Base-by-base conservation (phyloP, 1,139 yeast genomes). In the Saccharomyces hybrid region DNA sequence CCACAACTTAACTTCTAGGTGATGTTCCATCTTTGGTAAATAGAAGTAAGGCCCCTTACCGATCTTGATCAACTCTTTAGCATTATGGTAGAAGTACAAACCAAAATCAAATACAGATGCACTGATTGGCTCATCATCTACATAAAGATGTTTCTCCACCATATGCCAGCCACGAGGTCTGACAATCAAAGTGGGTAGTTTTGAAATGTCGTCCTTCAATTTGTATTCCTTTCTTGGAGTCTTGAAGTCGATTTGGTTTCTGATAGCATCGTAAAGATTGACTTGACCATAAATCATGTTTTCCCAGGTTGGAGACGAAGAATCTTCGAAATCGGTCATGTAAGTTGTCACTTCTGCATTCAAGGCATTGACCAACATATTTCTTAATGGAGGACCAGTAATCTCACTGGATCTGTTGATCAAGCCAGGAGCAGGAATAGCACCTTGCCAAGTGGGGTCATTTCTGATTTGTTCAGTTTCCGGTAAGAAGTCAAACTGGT, bases 241-340 rank as follows among this genome's bases (percentile, higher is more conserved):
- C 49, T 71, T 70, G 65, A 77, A 83, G 57, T 76, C 74, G 66
- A 84, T 76, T 67, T 82, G 79, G 65, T 82, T 80, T 72, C 90
- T 78, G 54, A 84, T 79, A 49, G 89, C 96, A 69, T 90, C 97
- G 73, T 83, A 89, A 67, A 90, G 77, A 73, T 90, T 89, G 63
- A 86, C 88, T 75, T 90, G 98, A 57, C 97, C 98, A 62, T 80
- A 77, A 58, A 87, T 81, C 78, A 88, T 80, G 73, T 88, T 88
- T 64, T 75, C 75, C 97, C 97, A 90, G 34, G 96, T 90, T 63
- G 98, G 98, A 47, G 96, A 84, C 64, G 89, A 84, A 42, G 96
- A 87, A 74, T 89, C 96, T 73, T 89, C 96, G 63, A 89, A 86
- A 74, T 89, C 96, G 52, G 95, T 84, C 96, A 89, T 89, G 73